Percentiles rank a stretch among this genome's conserved stretches.
Conservation (phyloP, 2,329 filamentous ascomycete genomes). For the Alternaria sp. region DNA sequence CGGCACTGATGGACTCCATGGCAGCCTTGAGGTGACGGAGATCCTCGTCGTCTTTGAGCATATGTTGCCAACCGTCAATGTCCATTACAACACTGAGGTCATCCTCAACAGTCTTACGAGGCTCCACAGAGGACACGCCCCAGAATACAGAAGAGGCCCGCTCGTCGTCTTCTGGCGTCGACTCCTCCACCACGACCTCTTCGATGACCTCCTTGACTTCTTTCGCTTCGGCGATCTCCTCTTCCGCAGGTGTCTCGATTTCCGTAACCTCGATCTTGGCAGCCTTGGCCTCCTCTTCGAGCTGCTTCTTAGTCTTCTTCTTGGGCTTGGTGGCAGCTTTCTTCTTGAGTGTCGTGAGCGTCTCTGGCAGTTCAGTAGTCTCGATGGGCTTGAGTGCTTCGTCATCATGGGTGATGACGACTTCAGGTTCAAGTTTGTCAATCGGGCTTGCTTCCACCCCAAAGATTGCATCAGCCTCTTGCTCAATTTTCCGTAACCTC, state of each 20-base stretch:
- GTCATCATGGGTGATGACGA: conserved; percentile 53
- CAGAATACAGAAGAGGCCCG: conserved; percentile 64
- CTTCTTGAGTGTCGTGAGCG: conserved; percentile 32
- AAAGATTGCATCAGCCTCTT: conserved; percentile 78
- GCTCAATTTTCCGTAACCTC: conserved; percentile 76
- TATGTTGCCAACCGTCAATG: conserved; percentile 72
- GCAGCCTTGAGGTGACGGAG: conserved; percentile 62
- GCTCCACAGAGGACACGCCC: conserved; percentile 65
- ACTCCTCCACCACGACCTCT: conserved; percentile 37
- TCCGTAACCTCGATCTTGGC: conserved; percentile 51
- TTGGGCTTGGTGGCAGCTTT: conserved; percentile 63
- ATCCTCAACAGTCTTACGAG: conserved; percentile 70
- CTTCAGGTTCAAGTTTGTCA: conserved; percentile 48
- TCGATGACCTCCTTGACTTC: conserved; percentile 36
- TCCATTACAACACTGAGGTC: conserved; percentile 69
- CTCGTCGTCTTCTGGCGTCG: conserved; percentile 45
- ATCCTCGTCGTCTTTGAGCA: conserved; percentile 74
- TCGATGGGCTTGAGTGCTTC: conserved; percentile 46
- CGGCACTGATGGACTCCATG: conserved; percentile 54
- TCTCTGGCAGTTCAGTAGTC: conserved; percentile 44
- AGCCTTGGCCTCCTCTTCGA: conserved; percentile 62
- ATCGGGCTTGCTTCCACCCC: conserved; percentile 55
- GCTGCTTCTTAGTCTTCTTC: conserved; percentile 80
- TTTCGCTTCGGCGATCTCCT: conserved; percentile 54
- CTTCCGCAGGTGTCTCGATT: conserved; percentile 36